These are phyloP conservation scores for Pseudogymnoascus sp. DNA, from an alignment of 2,329 filamentous ascomycete genomes.

Conservation along the genomic window DNA sequence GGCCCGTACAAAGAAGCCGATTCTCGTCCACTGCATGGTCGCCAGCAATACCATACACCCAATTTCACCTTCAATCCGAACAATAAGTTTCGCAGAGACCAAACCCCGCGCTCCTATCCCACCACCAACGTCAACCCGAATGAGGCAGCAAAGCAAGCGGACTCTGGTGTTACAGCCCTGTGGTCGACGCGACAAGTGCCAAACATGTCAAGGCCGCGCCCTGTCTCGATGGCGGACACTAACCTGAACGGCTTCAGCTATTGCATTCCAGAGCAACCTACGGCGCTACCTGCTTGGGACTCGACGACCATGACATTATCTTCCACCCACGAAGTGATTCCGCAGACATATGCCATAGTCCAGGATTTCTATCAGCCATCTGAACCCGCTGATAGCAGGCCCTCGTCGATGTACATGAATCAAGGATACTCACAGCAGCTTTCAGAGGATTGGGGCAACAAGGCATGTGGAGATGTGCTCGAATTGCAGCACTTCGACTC, in stretches of 20 bases:
- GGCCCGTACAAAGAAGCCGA: constrained; percentile 7
- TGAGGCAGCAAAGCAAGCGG: constrained; percentile 40
- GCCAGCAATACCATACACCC: constrained; percentile 41
- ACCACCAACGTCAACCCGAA: constrained; percentile 43
- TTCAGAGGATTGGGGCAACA: constrained; percentile 43
- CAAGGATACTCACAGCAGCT: constrained; percentile 3
- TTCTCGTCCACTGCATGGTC: constrained; percentile 36
- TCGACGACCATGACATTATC: constrained; percentile 45
- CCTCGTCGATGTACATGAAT: background rate
- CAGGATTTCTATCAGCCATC: constrained; percentile 48
- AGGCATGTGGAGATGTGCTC: constrained; percentile 48
- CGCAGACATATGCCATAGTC: constrained; percentile 48
- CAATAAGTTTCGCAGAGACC: constrained; percentile 40
- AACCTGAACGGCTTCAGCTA: constrained; percentile 42
- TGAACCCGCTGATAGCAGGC: constrained; percentile 42
- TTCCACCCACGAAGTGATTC: constrained; percentile 41
- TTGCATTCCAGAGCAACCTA: constrained; percentile 46
- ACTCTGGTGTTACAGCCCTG: constrained; percentile 39
- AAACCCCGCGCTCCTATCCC: constrained; percentile 35
- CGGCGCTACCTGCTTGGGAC: constrained; percentile 48
- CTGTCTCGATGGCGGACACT: constrained; percentile 50
- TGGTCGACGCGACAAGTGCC: constrained; percentile 50
- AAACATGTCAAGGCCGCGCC: constrained; percentile 40
- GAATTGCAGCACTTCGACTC: constrained; percentile 47
- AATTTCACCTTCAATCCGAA: constrained; percentile 42